Conservation (phyloP, 169 alveolate genomes). For the Condylostoma magnum region DNA sequence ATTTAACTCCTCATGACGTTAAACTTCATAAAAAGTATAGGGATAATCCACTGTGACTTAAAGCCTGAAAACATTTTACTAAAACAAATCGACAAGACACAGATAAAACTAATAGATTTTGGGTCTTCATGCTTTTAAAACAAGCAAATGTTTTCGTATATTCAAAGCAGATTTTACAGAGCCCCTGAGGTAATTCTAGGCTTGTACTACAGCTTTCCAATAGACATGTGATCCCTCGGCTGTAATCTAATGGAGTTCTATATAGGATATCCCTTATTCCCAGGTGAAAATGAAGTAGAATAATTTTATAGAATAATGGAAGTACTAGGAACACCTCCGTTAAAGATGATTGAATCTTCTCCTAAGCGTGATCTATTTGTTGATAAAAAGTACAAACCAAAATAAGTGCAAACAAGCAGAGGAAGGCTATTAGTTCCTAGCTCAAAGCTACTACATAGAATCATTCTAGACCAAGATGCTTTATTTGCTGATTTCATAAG, state of each 20-base stretch:
- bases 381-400: background rate
- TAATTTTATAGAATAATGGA: background rate
- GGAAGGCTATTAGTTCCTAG: background rate
- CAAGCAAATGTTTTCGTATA: constrained; percentile 49
- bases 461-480: background rate
- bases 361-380: background rate
- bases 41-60: constrained; percentile 75
- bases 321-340: background rate
- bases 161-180: constrained; percentile 65
- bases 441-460: background rate
- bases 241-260: background rate
- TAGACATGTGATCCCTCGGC: background rate
- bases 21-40: constrained; percentile 43
- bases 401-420: background rate
- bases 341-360: background rate
- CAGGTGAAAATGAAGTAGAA: background rate
- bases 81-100: constrained; percentile 44
- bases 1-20: constrained; percentile 54
- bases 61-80: constrained; percentile 76
- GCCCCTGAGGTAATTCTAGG: constrained; percentile 68
- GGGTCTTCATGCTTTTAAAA: constrained; percentile 61
- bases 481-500: background rate
- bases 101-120: constrained; percentile 60
- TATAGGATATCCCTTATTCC: background rate
- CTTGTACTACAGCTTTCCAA: background rate